Evolutionary conservation across 257 asterid species (phyloP), one percentile per base, ranked within the genome.

Genomic region (Rehmannia glutinosa): DNA sequence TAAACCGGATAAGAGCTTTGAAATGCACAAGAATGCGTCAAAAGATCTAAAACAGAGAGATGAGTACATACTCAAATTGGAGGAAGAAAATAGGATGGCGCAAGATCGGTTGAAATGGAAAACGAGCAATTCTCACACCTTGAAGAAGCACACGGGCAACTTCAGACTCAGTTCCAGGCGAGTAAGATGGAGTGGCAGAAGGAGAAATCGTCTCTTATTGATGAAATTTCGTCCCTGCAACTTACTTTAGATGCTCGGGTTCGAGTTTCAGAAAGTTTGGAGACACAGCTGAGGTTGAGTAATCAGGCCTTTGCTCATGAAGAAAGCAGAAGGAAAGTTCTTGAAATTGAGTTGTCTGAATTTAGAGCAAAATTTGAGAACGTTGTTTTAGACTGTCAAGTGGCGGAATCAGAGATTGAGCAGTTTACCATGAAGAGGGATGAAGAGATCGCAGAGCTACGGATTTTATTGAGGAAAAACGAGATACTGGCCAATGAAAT

Each of bases 121-220:
- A 73, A 66, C 3, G 83, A 80, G 72, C 83, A 75, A 67, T 80
- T 80, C 58, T 64, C 64, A 23, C 80, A 80, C 58, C 82, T 83
- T 33, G 80, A 77, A 70, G 85, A 75, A 54, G 88, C 82, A 50
- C 77, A 69, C 24, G 9, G 5, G 19, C 78, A 70, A 80, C 75
- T 75, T 45, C 80, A 43, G 30, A 17, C 42, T 64, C 67, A 62
- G 64, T 80, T 75, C 38, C 66, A 66, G 58, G 49, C 47, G 8
- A 69, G 77, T 43, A 53, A 77, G 69, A 64, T 21, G 62, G 85
- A 80, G 70, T 75, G 75, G 80, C 64, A 77, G 75, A 75, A 52
- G 61, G 88, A 83, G 71, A 83, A 70, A 67, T 69, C 71, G 0
- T 60, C 67, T 24, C 74, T 80, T 58, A 21, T 80, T 68, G 76